Evolutionary conservation across 73 alveolate species (phyloP).

Genomic region (Paramecium primaurelia): DNA sequence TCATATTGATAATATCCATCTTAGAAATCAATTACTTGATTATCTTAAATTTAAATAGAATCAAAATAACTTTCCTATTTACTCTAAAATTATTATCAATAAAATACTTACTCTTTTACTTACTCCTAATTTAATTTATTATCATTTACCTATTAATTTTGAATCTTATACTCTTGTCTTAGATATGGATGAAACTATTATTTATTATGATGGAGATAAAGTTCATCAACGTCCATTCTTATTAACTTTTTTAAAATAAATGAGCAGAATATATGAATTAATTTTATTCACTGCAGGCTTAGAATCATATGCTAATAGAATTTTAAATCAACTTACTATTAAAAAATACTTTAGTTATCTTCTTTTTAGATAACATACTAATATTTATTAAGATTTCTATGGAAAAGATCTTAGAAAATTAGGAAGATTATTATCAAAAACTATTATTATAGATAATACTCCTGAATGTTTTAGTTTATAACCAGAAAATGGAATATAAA

Average conservation of each 20-base stretch:
- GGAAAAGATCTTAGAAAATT: constrained; percentile 30
- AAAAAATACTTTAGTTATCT: constrained; percentile 72
- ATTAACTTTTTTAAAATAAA: constrained; percentile 79
- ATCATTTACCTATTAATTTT: not conserved
- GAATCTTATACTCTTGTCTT: constrained; percentile 83
- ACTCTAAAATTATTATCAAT: not conserved
- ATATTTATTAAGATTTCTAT: constrained; percentile 70
- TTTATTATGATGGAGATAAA: constrained; percentile 71
- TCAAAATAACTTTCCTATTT: not conserved
- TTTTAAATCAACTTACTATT: constrained; percentile 80
- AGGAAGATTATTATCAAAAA: constrained; percentile 23
- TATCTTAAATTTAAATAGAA: not conserved
- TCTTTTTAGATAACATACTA: constrained; percentile 92
- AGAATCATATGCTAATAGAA: constrained; percentile 95
- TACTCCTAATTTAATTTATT: not conserved
- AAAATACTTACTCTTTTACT: not conserved
- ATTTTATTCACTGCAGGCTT: constrained; percentile 97
- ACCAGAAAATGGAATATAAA: constrained; percentile 82
- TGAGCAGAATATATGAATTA: constrained; percentile 87
- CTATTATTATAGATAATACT: constrained; percentile 67
- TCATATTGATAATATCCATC: not conserved
- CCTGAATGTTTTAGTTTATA: constrained; percentile 65
- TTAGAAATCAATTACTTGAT: not conserved
- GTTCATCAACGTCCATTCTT: not conserved
- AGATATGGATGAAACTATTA: constrained; percentile 98